Evolutionary conservation across 2,329 filamentous ascomycete genomes (phyloP).

Genomic region (Neospermospora avenae): DNA sequence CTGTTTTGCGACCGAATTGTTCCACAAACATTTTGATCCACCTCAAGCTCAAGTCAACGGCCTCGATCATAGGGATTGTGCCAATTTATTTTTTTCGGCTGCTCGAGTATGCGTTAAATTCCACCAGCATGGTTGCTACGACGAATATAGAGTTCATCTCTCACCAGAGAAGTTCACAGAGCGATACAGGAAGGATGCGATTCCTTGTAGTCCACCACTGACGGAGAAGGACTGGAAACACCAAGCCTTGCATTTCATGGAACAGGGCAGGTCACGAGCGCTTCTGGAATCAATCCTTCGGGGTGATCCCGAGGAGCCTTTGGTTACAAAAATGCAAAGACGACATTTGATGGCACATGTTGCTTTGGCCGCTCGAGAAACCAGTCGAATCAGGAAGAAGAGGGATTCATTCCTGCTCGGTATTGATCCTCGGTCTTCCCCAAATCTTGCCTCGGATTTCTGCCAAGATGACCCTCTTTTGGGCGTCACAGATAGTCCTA

Average conservation of each 20-base stretch:
- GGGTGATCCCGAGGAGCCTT: not conserved
- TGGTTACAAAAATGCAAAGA: constrained; percentile 5
- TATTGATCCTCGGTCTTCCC: not conserved
- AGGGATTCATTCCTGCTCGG: not conserved
- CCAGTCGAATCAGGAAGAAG: not conserved
- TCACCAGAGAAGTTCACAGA: not conserved
- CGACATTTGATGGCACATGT: constrained; percentile 4
- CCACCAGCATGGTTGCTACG: not conserved
- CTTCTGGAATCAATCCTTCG: constrained; percentile 1
- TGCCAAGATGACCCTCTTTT: not conserved
- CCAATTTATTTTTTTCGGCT: constrained; percentile 7
- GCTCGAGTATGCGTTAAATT: constrained; percentile 5
- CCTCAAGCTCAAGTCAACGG: constrained; percentile 6
- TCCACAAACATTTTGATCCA: constrained; percentile 9
- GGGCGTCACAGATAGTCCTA: not conserved
- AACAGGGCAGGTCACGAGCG: constrained; percentile 3
- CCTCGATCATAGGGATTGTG: constrained; percentile 2
- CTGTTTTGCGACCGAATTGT: constrained; percentile 7
- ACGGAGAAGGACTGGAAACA: constrained; percentile 4
- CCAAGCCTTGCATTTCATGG: constrained; percentile 6
- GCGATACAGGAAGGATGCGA: not conserved
- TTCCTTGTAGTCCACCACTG: constrained; percentile 3
- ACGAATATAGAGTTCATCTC: not conserved
- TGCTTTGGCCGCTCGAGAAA: constrained; percentile 2
- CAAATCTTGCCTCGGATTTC: not conserved